phyloP scores from a whole-genome alignment of 768 basidiomycete species.

The Russula earlei region DNA sequence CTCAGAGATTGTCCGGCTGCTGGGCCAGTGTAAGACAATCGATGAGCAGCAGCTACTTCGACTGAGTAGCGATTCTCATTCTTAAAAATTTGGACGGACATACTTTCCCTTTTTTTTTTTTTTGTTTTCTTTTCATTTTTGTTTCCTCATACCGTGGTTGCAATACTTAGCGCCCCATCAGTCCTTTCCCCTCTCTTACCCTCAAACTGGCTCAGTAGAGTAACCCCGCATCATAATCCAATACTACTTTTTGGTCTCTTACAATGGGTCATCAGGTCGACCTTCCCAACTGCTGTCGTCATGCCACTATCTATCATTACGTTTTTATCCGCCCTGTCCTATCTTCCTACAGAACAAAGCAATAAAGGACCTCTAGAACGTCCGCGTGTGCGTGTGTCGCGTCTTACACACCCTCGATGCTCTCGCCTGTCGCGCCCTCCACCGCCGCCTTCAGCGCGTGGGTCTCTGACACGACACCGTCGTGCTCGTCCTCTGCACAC shows the following conservation, averaged over 20 bases:
- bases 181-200: too few species aligned
- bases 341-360: not conserved
- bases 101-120: not conserved
- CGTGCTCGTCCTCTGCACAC: constrained; percentile 82
- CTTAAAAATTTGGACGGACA: not conserved
- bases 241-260: not conserved
- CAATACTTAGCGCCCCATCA: too few species aligned
- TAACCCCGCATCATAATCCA: too few species aligned
- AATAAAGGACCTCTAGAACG: too few species aligned
- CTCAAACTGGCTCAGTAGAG: too few species aligned
- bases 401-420: constrained; percentile 3
- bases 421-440: constrained; percentile 54
- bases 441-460: constrained; percentile 60
- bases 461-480: constrained; percentile 63
- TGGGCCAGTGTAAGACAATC: constrained; percentile 19
- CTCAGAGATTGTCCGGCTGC: constrained; percentile 19
- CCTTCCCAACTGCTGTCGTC: constrained; percentile 7
- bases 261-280: not conserved
- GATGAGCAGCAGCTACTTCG: constrained; percentile 17
- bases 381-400: too few species aligned
- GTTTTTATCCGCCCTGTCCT: not conserved
- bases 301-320: constrained; percentile 5
- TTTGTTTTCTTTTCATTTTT: too few species aligned
- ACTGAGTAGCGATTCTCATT: constrained; percentile 12
- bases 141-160: too few species aligned